A percentile compares a stretch with the other conserved stretches of the same genome.
Conservation (phyloP, 169 alveolate genomes). For the Plasmodium relictum region DNA sequence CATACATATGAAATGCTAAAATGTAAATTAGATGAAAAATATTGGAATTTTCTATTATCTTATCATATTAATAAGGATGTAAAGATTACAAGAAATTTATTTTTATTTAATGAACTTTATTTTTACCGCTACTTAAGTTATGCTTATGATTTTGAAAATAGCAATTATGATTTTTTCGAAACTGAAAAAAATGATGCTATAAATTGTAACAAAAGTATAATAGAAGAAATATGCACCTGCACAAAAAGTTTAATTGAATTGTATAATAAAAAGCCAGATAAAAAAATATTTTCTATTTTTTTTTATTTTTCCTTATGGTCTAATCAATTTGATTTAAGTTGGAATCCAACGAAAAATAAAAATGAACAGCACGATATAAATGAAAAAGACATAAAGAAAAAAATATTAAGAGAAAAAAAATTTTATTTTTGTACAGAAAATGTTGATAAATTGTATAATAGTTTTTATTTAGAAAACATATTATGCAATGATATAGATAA, state of each 20-base stretch:
- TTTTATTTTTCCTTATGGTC: constrained; percentile 66
- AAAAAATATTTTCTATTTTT: constrained; percentile 37
- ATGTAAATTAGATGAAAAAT: constrained; percentile 26
- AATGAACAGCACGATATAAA: constrained; percentile 4
- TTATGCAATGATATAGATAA: constrained; percentile 17
- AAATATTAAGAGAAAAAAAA: constrained; percentile 34
- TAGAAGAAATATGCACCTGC: constrained; percentile 66
- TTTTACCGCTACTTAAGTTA: constrained; percentile 55
- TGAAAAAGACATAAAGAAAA: constrained; percentile 60
- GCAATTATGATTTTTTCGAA: constrained; percentile 51
- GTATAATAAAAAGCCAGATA: constrained; percentile 22
- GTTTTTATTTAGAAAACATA: constrained; percentile 41
- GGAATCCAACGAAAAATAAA: constrained; percentile 67
- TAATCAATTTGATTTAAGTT: constrained; percentile 67
- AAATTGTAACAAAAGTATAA: constrained; percentile 15
- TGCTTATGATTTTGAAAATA: constrained; percentile 70
- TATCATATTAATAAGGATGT: constrained; percentile 19
- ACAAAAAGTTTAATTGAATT: constrained; percentile 32
- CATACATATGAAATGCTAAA: constrained; percentile 57
- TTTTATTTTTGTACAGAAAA: constrained; percentile 39
- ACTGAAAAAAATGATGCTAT: constrained; percentile 61
- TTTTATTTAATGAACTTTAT: constrained; percentile 70
- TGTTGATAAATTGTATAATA: constrained; percentile 28
- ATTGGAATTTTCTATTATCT: constrained; percentile 35
- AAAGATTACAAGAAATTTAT: constrained; percentile 21